Evolutionary conservation across 345 rosid genomes (phyloP).

Genomic region (Psidium friedrichsthalianum): DNA sequence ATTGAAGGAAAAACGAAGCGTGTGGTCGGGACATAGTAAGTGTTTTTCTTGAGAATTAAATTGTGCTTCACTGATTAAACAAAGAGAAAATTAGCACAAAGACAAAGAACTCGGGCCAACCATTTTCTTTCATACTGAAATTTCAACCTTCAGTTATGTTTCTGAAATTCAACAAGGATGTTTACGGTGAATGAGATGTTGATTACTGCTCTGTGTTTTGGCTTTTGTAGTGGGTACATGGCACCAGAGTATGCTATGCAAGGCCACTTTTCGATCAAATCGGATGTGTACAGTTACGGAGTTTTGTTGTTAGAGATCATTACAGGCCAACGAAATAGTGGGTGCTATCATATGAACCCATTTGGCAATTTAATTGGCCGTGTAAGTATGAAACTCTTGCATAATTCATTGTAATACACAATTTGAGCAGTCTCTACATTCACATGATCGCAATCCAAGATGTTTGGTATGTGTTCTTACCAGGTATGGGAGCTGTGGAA

Average conservation of each 20-base stretch:
- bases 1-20: not conserved
- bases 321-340: not conserved
- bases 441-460: not conserved
- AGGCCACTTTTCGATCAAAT: not conserved
- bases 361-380: not conserved
- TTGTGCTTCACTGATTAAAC: not conserved
- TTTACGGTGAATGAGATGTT: not conserved
- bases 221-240: not conserved
- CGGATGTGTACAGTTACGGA: not conserved
- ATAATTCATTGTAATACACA: not conserved
- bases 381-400: not conserved
- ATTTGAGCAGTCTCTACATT: not conserved
- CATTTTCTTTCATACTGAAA: not conserved
- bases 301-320: not conserved
- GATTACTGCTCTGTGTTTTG: not conserved
- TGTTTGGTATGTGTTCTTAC: not conserved
- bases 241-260: not conserved
- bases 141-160: no score
- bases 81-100: not conserved
- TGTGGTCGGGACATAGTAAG: constrained; percentile 9
- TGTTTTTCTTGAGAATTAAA: not conserved
- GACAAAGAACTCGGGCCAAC: not conserved
- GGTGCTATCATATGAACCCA: not conserved
- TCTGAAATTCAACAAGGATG: not conserved
- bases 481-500: constrained; percentile 7